Evolutionary conservation across 345 rosid species (phyloP).

Genomic region (Barbarea vulgaris): DNA sequence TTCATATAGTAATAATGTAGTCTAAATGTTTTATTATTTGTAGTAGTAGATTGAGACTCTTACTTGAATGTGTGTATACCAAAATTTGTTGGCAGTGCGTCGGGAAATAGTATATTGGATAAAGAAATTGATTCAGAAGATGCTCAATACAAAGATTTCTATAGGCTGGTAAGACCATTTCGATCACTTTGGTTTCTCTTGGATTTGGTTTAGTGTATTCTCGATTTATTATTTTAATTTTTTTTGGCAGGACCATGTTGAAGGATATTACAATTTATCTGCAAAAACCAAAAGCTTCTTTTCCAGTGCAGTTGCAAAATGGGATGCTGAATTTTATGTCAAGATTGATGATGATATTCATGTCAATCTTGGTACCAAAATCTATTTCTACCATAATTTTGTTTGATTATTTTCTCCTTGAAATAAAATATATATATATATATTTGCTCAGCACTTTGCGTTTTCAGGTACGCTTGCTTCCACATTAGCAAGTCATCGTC

Average conservation of each 20-base stretch:
- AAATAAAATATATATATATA: constrained; percentile 2
- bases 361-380: constrained; percentile 81
- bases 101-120: constrained; percentile 78
- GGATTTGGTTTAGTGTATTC: neutral
- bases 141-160: constrained; percentile 90
- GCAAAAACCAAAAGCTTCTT: constrained; percentile 94
- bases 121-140: constrained; percentile 95
- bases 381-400: neutral
- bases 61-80: constrained; percentile 24
- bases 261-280: constrained; percentile 94
- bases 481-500: constrained; percentile 77
- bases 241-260: constrained; percentile 75
- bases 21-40: neutral
- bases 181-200: neutral
- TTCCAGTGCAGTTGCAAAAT: constrained; percentile 82
- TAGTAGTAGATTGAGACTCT: neutral
- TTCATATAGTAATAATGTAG: neutral
- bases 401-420: neutral
- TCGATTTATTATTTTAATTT: neutral
- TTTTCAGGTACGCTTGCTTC: constrained; percentile 71
- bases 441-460: neutral
- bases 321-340: constrained; percentile 95
- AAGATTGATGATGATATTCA: constrained; percentile 99
- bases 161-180: constrained; percentile 69
- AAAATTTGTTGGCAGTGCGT: constrained; percentile 56